These are phyloP conservation scores for Hordeum vulgare DNA, from an alignment of 176 grass and related monocot genomes.

Conservation along the genomic window DNA sequence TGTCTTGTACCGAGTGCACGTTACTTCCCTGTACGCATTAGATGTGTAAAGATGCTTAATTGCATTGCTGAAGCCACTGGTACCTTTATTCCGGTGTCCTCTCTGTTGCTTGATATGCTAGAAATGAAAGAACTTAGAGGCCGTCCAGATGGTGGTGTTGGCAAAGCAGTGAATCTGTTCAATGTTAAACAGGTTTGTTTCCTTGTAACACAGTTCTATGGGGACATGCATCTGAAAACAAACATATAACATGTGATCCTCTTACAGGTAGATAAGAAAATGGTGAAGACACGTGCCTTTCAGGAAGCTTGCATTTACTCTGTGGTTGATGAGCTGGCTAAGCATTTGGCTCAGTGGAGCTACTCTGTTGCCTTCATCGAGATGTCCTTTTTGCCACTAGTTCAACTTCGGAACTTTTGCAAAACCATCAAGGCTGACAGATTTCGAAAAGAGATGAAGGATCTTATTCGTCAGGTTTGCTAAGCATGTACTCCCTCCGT, in stretches of 20 bases:
- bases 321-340: slow-evolving; percentile 68
- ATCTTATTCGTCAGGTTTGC: slow-evolving; percentile 82
- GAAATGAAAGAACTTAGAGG: slow-evolving; percentile 95
- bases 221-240: slow-evolving; percentile 12
- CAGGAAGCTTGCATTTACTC: slow-evolving; percentile 88
- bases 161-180: slow-evolving; percentile 86
- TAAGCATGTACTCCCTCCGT: too few species aligned
- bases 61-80: slow-evolving; percentile 77
- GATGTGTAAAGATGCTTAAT: slow-evolving; percentile 92
- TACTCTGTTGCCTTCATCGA: slow-evolving; percentile 80
- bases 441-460: slow-evolving; percentile 82
- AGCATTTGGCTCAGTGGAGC: slow-evolving; percentile 93
- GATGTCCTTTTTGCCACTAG: slow-evolving; percentile 74
- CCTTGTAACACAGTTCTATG: background rate
- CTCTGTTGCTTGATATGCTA: slow-evolving; percentile 77
- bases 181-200: slow-evolving; percentile 79
- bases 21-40: slow-evolving; percentile 77
- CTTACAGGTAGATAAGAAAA: slow-evolving; percentile 86
- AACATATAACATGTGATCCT: slow-evolving; percentile 15
- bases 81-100: slow-evolving; percentile 72
- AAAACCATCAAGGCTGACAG: slow-evolving; percentile 85
- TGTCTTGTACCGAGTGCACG: slow-evolving; percentile 69
- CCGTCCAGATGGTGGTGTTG: slow-evolving; percentile 63
- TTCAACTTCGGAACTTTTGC: slow-evolving; percentile 67
- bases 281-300: slow-evolving; percentile 89